These are phyloP conservation scores for Metschnikowia rubicola DNA, from an alignment of 805 yeast genomes.

Conservation along the genomic window DNA sequence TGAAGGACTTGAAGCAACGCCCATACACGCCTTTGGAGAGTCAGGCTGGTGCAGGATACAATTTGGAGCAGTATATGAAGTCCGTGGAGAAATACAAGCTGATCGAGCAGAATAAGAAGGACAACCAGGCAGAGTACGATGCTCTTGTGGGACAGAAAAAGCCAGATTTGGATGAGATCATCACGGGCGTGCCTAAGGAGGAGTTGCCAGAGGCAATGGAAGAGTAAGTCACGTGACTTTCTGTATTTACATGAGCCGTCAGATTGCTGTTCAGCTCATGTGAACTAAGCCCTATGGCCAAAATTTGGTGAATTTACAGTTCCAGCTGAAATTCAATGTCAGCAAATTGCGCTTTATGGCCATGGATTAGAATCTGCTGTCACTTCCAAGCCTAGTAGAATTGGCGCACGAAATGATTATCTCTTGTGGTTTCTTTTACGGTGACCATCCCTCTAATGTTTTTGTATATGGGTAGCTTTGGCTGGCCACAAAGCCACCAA, in stretches of 20 bases:
- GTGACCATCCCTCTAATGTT: not conserved
- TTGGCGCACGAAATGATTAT: too few species aligned
- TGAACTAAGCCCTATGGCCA: not conserved
- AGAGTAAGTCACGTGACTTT: not conserved
- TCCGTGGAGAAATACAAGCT: constrained; percentile 60
- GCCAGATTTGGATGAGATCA: constrained; percentile 37
- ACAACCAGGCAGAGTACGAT: constrained; percentile 45
- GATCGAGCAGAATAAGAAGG: constrained; percentile 33
- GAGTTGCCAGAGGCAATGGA: constrained; percentile 10
- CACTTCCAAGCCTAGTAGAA: too few species aligned
- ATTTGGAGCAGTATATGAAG: constrained; percentile 61
- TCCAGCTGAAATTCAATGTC: too few species aligned
- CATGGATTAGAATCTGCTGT: too few species aligned
- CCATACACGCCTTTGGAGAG: constrained; percentile 89
- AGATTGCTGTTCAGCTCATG: not conserved
- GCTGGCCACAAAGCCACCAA: constrained; percentile 4
- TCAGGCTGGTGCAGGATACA: constrained; percentile 84
- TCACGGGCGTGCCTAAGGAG: constrained; percentile 28
- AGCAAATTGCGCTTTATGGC: too few species aligned
- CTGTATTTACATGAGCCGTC: too few species aligned
- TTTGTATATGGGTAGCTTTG: not conserved
- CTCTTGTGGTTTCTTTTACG: too few species aligned
- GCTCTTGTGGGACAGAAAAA: constrained; percentile 33
- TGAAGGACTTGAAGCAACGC: constrained; percentile 65
- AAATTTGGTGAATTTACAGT: too few species aligned